Evolutionary conservation across 1,284 basidiomycete species (phyloP).

Genomic region (Polyporus tsugae): DNA sequence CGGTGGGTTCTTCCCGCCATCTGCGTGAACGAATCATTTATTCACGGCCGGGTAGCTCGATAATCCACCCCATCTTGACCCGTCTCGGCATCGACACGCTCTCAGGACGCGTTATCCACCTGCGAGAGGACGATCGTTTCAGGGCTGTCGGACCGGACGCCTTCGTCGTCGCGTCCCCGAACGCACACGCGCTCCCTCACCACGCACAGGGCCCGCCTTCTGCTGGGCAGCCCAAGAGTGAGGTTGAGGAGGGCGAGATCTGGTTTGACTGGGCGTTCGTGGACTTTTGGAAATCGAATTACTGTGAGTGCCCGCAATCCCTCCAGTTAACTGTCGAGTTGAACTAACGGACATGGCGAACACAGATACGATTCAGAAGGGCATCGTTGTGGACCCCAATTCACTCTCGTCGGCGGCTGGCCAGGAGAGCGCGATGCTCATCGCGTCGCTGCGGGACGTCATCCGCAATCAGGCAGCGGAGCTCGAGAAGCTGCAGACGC

Average conservation of each 20-base stretch:
- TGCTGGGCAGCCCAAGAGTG: conserved; percentile 42
- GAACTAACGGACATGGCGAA: background rate
- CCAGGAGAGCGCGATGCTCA: conserved; percentile 82
- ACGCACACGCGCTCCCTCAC: conserved; percentile 40
- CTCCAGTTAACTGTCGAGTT: background rate
- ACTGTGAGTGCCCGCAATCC: conserved; percentile 65
- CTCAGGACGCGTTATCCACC: conserved; percentile 84
- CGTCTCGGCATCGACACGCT: conserved; percentile 89
- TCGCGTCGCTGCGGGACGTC: conserved; percentile 82
- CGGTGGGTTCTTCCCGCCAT: conserved; percentile 53
- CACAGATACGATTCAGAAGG: conserved; percentile 75
- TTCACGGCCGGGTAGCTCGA: conserved; percentile 58
- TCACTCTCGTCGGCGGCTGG: conserved; percentile 65
- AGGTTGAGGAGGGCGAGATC: conserved; percentile 75
- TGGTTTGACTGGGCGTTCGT: conserved; percentile 99
- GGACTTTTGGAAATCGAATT: conserved; percentile 99
- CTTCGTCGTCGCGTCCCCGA: conserved; percentile 62
- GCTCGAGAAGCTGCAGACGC: conserved; percentile 67
- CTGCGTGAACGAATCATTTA: background rate
- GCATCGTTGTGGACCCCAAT: conserved; percentile 70
- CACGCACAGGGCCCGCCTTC: conserved; percentile 41
- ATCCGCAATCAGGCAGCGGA: conserved; percentile 84
- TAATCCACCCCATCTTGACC: conserved; percentile 88
- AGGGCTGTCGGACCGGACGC: conserved; percentile 87
- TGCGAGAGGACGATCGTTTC: conserved; percentile 93